phyloP scores from a whole-genome alignment of 208 protist genomes.

The Leptomonas seymouri region DNA sequence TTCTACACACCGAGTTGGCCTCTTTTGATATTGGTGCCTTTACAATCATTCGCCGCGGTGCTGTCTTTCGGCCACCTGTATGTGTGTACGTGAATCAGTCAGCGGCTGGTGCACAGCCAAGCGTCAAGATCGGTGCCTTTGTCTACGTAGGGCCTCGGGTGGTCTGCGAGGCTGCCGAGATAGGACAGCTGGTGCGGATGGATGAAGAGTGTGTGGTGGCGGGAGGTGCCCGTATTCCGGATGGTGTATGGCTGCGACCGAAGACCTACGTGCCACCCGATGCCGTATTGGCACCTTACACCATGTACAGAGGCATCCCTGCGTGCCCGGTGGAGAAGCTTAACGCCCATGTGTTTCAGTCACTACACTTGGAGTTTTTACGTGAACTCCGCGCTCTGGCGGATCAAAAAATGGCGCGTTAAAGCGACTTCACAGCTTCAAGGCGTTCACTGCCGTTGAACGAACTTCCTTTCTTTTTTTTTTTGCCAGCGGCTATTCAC shows the following conservation, averaged over 20 bases:
- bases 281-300: slow-evolving; percentile 58
- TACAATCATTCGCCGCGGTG: slow-evolving; percentile 36
- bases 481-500: no score
- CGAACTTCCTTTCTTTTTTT: no score
- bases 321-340: slow-evolving; percentile 41
- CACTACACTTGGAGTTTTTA: slow-evolving; percentile 51
- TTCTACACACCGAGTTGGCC: slow-evolving; percentile 50
- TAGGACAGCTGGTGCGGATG: slow-evolving; percentile 60
- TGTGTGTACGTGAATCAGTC: slow-evolving; percentile 43
- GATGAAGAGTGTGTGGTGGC: slow-evolving; percentile 66
- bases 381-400: slow-evolving; percentile 8
- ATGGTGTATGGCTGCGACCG: slow-evolving; percentile 65
- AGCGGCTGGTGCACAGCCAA: slow-evolving; percentile 28
- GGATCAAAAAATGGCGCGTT: background rate
- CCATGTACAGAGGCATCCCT: slow-evolving; percentile 57
- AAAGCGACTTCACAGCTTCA: background rate
- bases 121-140: slow-evolving; percentile 48
- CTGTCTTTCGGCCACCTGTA: slow-evolving; percentile 58
- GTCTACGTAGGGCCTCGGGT: slow-evolving; percentile 48
- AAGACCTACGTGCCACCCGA: slow-evolving; percentile 55
- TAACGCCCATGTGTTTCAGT: slow-evolving; percentile 42
- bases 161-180: slow-evolving; percentile 58
- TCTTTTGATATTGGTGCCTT: slow-evolving; percentile 35
- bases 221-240: slow-evolving; percentile 45
- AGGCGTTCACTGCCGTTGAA: no score